Evolutionary conservation across 2,329 filamentous ascomycete species (phyloP).

Genomic region (Hypoxylon sp.): DNA sequence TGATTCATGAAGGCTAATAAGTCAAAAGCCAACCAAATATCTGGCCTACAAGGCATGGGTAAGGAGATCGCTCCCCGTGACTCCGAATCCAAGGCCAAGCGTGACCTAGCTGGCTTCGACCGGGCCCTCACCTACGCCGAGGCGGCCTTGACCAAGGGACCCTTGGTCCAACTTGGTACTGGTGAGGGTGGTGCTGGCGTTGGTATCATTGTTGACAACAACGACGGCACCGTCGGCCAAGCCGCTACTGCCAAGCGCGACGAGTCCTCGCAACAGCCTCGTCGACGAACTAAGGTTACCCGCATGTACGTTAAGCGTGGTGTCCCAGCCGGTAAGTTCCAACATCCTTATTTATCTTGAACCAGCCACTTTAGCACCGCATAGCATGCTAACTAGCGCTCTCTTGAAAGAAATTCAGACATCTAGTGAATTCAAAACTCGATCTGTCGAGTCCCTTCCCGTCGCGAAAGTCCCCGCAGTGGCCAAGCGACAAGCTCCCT

Average conservation of each 20-base stretch:
- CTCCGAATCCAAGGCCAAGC: constrained; percentile 44
- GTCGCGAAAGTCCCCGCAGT: constrained; percentile 32
- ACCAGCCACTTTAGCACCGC: not conserved
- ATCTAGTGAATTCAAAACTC: constrained; percentile 40
- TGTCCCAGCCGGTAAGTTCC: constrained; percentile 52
- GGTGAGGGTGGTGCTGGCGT: constrained; percentile 51
- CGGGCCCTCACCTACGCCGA: constrained; percentile 52
- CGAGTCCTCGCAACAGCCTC: constrained; percentile 41
- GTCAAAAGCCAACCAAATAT: constrained; percentile 51
- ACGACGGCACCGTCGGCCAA: constrained; percentile 38
- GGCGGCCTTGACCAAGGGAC: constrained; percentile 50
- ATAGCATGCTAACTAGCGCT: constrained; percentile 36
- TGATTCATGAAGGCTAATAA: constrained; percentile 14
- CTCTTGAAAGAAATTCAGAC: constrained; percentile 42
- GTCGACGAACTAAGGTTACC: constrained; percentile 54
- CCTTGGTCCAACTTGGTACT: constrained; percentile 52
- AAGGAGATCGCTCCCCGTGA: constrained; percentile 58
- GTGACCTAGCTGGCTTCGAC: constrained; percentile 53
- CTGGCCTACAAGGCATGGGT: constrained; percentile 57
- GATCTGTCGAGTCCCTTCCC: constrained; percentile 39
- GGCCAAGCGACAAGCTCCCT: constrained; percentile 38
- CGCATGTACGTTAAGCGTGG: constrained; percentile 58
- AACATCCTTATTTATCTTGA: too few relatives aligned
- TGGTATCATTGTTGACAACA: constrained; percentile 52
- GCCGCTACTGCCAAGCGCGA: constrained; percentile 39